Evolutionary conservation across 148 eudicot genomes (phyloP), one percentile per base, ranked within the genome.

Genomic region (Arctostaphylos glauca): DNA sequence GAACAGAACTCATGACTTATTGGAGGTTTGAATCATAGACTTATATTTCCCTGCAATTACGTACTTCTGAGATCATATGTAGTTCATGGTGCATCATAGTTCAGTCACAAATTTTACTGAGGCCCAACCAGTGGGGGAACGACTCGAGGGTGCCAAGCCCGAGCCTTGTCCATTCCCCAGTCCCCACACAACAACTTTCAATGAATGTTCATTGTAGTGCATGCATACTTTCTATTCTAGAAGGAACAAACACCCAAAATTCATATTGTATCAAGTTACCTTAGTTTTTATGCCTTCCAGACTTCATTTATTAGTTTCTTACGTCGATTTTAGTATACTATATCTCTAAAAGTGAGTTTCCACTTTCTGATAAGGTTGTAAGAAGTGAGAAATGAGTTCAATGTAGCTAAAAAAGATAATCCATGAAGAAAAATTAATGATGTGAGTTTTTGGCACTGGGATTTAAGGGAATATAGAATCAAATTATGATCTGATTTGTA

Each of bases 1-100:
- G 98, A 91, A 90, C 88, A 93, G 99, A 89, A 96, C 98, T 80
- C 99, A 96, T 86, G 97, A 91, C 78, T 86, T 96, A 10, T 83
- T 96, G 84, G 99, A 96, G 98, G 98, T 95, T 84, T 71, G 86
- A 74, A 49, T 19, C 23, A 5, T 14, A 53, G 14, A 0, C 41
- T 50, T 23, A 3, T 10, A 48, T 56, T 41, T 14, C 16, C 19
- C 64, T 3, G 21, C 48, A 43, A 44, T 78, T 55, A 41, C 2
- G 23, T 4, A 8, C n/a, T 60, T 60, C n/a, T n/a, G 67, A 60
- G 67, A 31, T 31, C 38, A 31, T 31, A 60, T 60, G 12, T n/a
- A 60, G 1, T 60, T 18, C 31, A 60, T 18, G 64, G 1, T 59
- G 3, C 64, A 59, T 59, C 21, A 16, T 19, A 59, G 19, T 59